Percentiles rank a stretch among this genome's conserved stretches.
Conservation (phyloP, 345 rosid genomes). For the Theobroma cacao region DNA sequence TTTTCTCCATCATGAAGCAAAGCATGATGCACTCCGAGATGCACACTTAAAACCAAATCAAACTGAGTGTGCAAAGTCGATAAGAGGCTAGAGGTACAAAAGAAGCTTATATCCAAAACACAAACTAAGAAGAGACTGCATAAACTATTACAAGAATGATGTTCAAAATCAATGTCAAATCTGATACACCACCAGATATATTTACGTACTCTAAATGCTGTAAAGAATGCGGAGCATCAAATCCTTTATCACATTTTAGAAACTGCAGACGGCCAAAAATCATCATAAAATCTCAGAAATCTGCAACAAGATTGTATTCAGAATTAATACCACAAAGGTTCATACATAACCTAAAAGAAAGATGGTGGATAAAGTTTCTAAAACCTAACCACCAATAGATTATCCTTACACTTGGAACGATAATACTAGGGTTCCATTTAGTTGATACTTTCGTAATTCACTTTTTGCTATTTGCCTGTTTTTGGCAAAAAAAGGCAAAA, state of each 20-base stretch:
- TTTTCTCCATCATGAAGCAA: too few species aligned
- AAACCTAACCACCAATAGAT: neutral
- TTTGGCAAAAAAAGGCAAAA: too few species aligned
- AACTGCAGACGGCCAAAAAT: constrained; percentile 11
- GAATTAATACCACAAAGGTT: constrained; percentile 8
- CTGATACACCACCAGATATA: constrained; percentile 4
- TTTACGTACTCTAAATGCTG: constrained; percentile 4
- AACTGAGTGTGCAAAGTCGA: neutral
- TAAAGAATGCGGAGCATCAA: neutral
- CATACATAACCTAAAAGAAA: neutral
- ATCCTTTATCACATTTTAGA: neutral
- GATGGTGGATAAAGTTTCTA: neutral
- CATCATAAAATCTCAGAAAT: constrained; percentile 79
- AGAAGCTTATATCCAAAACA: neutral
- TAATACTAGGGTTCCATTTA: neutral
- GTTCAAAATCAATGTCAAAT: neutral
- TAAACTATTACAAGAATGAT: neutral
- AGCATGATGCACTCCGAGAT: neutral
- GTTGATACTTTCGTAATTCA: too few species aligned
- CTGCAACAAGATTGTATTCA: constrained; percentile 39
- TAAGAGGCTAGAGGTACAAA: too few species aligned
- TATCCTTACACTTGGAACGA: neutral
- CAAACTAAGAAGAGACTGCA: neutral
- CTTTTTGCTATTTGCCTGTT: too few species aligned
- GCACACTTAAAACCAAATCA: neutral